Evolutionary conservation across 305 asterid species (phyloP).

Genomic region (Ruellia speciosa): DNA sequence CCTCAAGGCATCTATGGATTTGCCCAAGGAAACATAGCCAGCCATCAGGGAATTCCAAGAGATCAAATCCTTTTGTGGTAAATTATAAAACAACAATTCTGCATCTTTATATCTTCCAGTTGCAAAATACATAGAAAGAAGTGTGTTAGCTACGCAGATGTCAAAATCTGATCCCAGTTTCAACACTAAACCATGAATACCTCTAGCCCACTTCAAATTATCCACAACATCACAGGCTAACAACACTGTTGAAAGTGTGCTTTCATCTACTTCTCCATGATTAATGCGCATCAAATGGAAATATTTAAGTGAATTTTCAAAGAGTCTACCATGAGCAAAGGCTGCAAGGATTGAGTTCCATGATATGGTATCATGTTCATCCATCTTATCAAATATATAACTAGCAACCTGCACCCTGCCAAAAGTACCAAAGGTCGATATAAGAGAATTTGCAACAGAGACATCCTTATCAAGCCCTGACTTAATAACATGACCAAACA

Average conservation of each 20-base stretch:
- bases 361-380: slow-evolving; percentile 54
- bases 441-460: slow-evolving; percentile 69
- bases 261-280: slow-evolving; percentile 50
- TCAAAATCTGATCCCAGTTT: slow-evolving; percentile 55
- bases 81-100: slow-evolving; percentile 41
- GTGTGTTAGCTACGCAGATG: slow-evolving; percentile 56
- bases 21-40: slow-evolving; percentile 52
- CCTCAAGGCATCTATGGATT: slow-evolving; percentile 44
- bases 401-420: slow-evolving; percentile 37
- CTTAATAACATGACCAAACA: slow-evolving; percentile 61
- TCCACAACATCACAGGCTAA: slow-evolving; percentile 42
- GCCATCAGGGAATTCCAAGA: slow-evolving; percentile 87
- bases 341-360: slow-evolving; percentile 83
- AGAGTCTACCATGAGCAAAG: slow-evolving; percentile 39
- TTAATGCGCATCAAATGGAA: slow-evolving; percentile 57
- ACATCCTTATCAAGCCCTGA: slow-evolving; percentile 51
- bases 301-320: slow-evolving; percentile 39
- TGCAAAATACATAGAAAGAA: slow-evolving; percentile 66
- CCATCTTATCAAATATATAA: slow-evolving; percentile 48
- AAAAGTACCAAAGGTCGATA: slow-evolving; percentile 55
- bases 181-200: slow-evolving; percentile 67
- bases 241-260: slow-evolving; percentile 53
- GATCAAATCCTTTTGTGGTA: slow-evolving; percentile 58
- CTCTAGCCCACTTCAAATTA: slow-evolving; percentile 55
- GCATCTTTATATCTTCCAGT: slow-evolving; percentile 45